Evolutionary conservation across 768 basidiomycete genomes (phyloP).

Genomic region (Mrakia frigida): DNA sequence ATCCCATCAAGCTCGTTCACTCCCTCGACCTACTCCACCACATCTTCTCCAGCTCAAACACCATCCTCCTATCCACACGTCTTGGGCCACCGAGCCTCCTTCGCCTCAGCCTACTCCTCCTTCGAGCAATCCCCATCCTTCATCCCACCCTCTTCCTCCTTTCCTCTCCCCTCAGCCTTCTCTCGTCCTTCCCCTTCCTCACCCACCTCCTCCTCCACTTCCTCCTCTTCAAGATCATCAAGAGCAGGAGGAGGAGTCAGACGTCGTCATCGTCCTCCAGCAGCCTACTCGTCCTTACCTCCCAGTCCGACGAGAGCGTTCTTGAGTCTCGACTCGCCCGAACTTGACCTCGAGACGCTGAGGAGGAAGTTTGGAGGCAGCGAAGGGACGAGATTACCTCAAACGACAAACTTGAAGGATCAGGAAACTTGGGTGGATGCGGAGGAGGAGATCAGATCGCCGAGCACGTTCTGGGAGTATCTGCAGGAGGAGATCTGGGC

Average conservation of each 20-base stretch:
- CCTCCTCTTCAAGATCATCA: slow-evolving; percentile 4
- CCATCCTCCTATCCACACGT: neutral
- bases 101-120: neutral
- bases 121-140: slow-evolving; percentile 14
- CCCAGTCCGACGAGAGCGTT: slow-evolving; percentile 22
- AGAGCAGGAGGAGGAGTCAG: neutral
- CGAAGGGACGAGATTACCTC: neutral
- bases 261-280: slow-evolving; percentile 9
- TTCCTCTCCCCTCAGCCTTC: slow-evolving; percentile 4
- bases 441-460: neutral
- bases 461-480: slow-evolving; percentile 69
- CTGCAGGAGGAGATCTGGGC: slow-evolving; percentile 79
- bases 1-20: slow-evolving; percentile 11
- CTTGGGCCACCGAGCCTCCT: slow-evolving; percentile 1
- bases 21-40: neutral
- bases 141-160: slow-evolving; percentile 10
- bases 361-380: neutral
- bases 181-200: neutral
- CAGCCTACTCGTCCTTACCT: slow-evolving; percentile 28
- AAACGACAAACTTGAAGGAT: neutral
- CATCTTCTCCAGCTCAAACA: neutral
- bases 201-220: slow-evolving; percentile 5
- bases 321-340: slow-evolving; percentile 7
- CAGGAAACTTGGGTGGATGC: neutral
- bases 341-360: slow-evolving; percentile 25